phyloP scores from a whole-genome alignment of 768 basidiomycete genomes.

The Termitomyces sp. region DNA sequence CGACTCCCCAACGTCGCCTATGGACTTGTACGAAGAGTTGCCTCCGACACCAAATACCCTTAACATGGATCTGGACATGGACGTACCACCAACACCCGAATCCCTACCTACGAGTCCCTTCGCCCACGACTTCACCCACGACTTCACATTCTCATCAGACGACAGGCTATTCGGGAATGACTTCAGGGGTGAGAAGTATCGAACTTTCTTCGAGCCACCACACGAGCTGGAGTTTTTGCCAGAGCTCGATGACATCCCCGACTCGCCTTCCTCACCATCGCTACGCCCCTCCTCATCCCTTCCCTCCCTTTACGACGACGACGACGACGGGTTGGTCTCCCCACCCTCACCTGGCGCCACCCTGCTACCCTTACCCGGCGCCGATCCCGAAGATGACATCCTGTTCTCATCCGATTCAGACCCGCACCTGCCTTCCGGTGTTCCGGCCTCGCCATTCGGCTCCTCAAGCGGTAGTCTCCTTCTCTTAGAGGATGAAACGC shows the following conservation, averaged over 20 bases:
- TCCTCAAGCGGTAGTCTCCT: slow-evolving; percentile 23
- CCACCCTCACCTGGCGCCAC: slow-evolving; percentile 18
- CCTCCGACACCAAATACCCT: slow-evolving; percentile 17
- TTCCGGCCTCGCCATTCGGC: slow-evolving; percentile 2
- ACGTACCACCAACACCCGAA: slow-evolving; percentile 18
- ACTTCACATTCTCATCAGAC: slow-evolving; percentile 1
- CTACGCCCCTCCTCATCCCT: slow-evolving; percentile 13
- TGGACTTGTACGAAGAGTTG: slow-evolving; percentile 13
- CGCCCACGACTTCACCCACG: slow-evolving; percentile 1
- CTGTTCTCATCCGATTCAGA: slow-evolving; percentile 12
- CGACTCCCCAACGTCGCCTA: slow-evolving; percentile 6
- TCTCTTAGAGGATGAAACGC: slow-evolving; percentile 30
- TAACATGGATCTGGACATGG: slow-evolving; percentile 4
- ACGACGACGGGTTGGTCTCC: slow-evolving; percentile 10
- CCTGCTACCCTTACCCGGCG: slow-evolving; percentile 26
- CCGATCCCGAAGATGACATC: slow-evolving; percentile 25
- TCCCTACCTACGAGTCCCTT: slow-evolving; percentile 11
- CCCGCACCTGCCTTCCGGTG: neutral
- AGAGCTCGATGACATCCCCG: slow-evolving; percentile 8
- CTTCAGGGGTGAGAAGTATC: neutral
- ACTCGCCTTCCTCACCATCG: slow-evolving; percentile 15
- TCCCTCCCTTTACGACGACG: slow-evolving; percentile 22
- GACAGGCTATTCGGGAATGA: slow-evolving; percentile 1
- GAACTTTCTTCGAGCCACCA: neutral
- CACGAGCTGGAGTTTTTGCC: slow-evolving; percentile 10